A percentile compares a stretch with the other conserved stretches of the same genome.
phyloP scores from a whole-genome alignment of 257 asterid genomes.

The Coffea canephora region DNA sequence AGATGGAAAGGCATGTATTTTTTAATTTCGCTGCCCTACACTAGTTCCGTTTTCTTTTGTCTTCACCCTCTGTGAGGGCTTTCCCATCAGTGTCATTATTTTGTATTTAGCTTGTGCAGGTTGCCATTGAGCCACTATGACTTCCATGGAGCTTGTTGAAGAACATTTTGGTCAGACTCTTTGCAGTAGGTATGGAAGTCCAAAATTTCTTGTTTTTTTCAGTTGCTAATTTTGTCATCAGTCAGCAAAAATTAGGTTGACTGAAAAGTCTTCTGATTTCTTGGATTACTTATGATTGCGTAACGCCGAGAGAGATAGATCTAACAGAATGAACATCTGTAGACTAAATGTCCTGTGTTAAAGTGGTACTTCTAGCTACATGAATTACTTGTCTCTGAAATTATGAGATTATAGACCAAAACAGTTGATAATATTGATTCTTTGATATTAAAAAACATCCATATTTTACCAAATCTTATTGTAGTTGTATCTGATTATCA shows the following conservation, averaged over 20 bases:
- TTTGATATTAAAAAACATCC: too few relatives aligned
- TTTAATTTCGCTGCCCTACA: neutral
- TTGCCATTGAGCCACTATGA: neutral
- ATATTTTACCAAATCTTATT: too few relatives aligned
- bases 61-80: neutral
- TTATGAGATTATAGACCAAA: too few relatives aligned
- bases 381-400: too few relatives aligned
- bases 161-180: constrained; percentile 1
- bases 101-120: neutral
- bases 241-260: neutral
- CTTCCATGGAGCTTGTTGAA: neutral
- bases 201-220: neutral
- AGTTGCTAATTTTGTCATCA: neutral
- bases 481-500: too few relatives aligned
- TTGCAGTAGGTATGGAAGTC: neutral
- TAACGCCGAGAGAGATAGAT: too few relatives aligned
- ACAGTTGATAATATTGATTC: too few relatives aligned
- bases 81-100: neutral
- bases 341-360: too few relatives aligned
- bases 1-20: neutral
- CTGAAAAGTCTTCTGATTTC: too few relatives aligned
- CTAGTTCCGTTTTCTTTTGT: neutral
- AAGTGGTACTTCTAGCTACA: too few relatives aligned
- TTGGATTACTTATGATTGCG: too few relatives aligned
- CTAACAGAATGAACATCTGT: too few relatives aligned